phyloP scores from a whole-genome alignment of 2,329 filamentous ascomycete species.

The Neurospora crassa region DNA sequence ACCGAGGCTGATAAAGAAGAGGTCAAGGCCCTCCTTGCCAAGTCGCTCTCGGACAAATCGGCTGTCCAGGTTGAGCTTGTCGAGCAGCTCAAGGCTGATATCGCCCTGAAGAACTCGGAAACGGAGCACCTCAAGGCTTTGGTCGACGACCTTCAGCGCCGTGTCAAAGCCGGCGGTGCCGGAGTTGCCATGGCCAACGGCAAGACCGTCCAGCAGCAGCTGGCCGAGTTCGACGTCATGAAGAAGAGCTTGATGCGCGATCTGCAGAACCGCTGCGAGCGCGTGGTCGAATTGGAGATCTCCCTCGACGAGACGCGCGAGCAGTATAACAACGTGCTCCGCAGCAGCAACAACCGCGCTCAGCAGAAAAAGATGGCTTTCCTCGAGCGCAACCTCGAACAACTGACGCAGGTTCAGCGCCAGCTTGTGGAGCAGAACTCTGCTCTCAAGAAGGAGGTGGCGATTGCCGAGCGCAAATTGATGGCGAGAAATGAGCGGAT shows the following conservation, averaged over 20 bases:
- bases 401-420: slow-evolving; percentile 92
- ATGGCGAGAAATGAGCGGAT: slow-evolving; percentile 96
- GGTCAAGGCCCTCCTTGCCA: slow-evolving; percentile 68
- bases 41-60: slow-evolving; percentile 67
- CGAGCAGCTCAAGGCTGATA: slow-evolving; percentile 66
- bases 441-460: slow-evolving; percentile 95
- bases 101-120: slow-evolving; percentile 70
- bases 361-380: slow-evolving; percentile 99
- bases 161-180: slow-evolving; percentile 52
- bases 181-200: slow-evolving; percentile 59
- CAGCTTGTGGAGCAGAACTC: slow-evolving; percentile 98
- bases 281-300: slow-evolving; percentile 96
- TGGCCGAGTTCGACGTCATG: slow-evolving; percentile 98
- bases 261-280: slow-evolving; percentile 94
- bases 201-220: slow-evolving; percentile 95
- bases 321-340: slow-evolving; percentile 97
- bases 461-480: slow-evolving; percentile 94
- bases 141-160: slow-evolving; percentile 69
- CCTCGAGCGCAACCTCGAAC: slow-evolving; percentile 93
- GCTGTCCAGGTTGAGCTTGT: slow-evolving; percentile 64
- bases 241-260: slow-evolving; percentile 99
- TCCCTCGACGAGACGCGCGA: slow-evolving; percentile 94
- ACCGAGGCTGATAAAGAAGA: slow-evolving; percentile 72
- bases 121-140: slow-evolving; percentile 71
- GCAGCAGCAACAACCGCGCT: slow-evolving; percentile 92